Evolutionary conservation across 331 rosid species (phyloP).

Genomic region (Dryas integrifolia): DNA sequence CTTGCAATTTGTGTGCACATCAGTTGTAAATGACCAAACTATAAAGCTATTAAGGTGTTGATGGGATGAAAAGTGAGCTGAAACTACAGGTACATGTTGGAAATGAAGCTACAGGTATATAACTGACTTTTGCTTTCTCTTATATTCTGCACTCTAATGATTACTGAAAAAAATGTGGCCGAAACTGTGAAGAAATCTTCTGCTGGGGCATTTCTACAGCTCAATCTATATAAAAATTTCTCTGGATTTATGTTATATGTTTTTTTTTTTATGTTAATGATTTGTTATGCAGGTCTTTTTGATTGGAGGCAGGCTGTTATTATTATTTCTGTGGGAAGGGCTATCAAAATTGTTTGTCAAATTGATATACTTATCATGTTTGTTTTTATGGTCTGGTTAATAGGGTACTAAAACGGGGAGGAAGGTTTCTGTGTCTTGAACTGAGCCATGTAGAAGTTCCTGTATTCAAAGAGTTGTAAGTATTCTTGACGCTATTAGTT

Average conservation of each 20-base stretch:
- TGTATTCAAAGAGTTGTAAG: slow-evolving; percentile 81
- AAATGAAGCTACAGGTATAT: background rate
- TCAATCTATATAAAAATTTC: background rate
- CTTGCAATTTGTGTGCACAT: background rate
- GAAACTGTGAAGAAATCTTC: background rate
- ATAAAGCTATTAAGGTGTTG: background rate
- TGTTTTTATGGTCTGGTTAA: slow-evolving; percentile 23
- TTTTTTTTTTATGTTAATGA: background rate
- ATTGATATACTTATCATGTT: background rate
- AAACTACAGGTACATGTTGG: background rate
- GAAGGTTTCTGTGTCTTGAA: slow-evolving; percentile 95
- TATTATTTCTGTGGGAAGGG: background rate
- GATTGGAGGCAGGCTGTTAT: background rate
- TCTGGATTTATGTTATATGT: background rate
- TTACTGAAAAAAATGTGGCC: background rate
- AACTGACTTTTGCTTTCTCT: background rate
- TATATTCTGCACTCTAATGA: background rate
- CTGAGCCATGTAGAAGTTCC: slow-evolving; percentile 85
- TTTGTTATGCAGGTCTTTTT: background rate
- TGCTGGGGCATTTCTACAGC: background rate
- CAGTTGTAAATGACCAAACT: background rate
- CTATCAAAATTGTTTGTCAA: background rate
- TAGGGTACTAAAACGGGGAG: slow-evolving; percentile 85
- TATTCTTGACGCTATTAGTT: slow-evolving; percentile 28
- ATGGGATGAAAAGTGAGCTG: background rate